Evolutionary conservation across 352 stramenopile species (phyloP), one percentile per base, ranked within the genome.

Genomic region (Aphanomyces euteiches): DNA sequence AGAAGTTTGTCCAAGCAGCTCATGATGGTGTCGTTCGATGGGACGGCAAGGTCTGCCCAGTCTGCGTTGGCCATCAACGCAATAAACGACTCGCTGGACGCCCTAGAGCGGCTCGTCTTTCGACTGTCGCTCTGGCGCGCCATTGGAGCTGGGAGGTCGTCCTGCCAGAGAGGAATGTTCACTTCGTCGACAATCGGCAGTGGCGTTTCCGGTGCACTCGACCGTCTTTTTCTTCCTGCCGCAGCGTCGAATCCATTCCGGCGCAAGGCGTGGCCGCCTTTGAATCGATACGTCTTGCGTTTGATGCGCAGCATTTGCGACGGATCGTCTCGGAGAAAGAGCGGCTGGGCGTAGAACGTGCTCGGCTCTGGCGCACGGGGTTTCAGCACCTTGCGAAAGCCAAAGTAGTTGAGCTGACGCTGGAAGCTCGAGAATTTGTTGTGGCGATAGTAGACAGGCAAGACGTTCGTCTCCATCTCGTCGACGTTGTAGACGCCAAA

Each of bases 381-480:
- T 43, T 70, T 70, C 40, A 63, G 45, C 2, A 70, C 21, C 21
- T 89, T 89, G 53, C 79, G 75, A 74, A 96, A 96, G 37, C 75
- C 80, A 76, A 96, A 96, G 75, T 96, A 96, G 72, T 92, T 95
- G 47, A 96, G 78, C 70, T 96, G 88, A 5, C 89, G 81, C 64
- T 92, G 84, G 54, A 96, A 89, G n/a, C 84, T 94, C 12, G 92
- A 85, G 78, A 97, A 97, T 75, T 92, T 96, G 73, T 85, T 79
- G 77, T 98, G 92, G 73, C 97, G 97, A 74, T 97, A 98, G 81
- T 97, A 98, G 72, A 88, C 88, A 28, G 90, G 90, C 13, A 98
- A 77, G 50, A 98, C 80, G 40, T 88, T 74, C 12, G 85, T 47
- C 59, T 88, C 79, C 12, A 90, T 83, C 4, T 77, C 77, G 64